Evolutionary conservation across 495 filamentous ascomycete species (phyloP).

Genomic region (Neurospora sp.): DNA sequence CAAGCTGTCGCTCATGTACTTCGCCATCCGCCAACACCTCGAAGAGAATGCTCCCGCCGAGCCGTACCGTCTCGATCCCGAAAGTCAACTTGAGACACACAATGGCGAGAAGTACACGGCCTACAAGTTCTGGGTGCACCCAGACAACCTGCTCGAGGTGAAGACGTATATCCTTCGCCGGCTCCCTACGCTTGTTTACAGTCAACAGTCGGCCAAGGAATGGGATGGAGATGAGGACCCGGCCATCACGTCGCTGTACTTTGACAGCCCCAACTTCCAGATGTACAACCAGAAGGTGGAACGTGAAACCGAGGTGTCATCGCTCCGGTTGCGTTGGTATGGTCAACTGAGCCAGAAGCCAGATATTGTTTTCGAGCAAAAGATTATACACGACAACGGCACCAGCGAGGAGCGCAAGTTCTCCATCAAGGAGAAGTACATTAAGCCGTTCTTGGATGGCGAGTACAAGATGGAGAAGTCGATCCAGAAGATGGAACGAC

Average conservation of each 20-base stretch:
- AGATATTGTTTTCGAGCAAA: conserved; percentile 79
- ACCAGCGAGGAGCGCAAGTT: conserved; percentile 68
- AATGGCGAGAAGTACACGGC: conserved; percentile 69
- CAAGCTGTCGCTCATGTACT: conserved; percentile 90
- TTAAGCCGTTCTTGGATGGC: conserved; percentile 77
- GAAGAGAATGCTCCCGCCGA: conserved; percentile 36
- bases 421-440: conserved; percentile 84
- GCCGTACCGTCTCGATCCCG: conserved; percentile 21
- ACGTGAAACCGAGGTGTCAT: conserved; percentile 64
- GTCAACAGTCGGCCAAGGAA: conserved; percentile 70
- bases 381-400: conserved; percentile 66
- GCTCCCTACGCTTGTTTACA: conserved; percentile 86
- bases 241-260: conserved; percentile 89
- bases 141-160: conserved; percentile 88
- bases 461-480: conserved; percentile 89
- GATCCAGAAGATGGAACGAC: conserved; percentile 69
- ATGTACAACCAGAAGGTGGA: conserved; percentile 81
- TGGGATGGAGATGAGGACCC: conserved; percentile 72
- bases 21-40: conserved; percentile 76
- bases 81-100: conserved; percentile 32
- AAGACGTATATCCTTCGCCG: conserved; percentile 89
- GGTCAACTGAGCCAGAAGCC: conserved; percentile 70
- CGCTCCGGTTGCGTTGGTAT: conserved; percentile 83
- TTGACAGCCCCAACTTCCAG: conserved; percentile 76
- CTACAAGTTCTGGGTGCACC: conserved; percentile 96